Evolutionary conservation across 2,329 filamentous ascomycete genomes (phyloP), one percentile per base, ranked within the genome.

Genomic region (Hypomyces rosellus): DNA sequence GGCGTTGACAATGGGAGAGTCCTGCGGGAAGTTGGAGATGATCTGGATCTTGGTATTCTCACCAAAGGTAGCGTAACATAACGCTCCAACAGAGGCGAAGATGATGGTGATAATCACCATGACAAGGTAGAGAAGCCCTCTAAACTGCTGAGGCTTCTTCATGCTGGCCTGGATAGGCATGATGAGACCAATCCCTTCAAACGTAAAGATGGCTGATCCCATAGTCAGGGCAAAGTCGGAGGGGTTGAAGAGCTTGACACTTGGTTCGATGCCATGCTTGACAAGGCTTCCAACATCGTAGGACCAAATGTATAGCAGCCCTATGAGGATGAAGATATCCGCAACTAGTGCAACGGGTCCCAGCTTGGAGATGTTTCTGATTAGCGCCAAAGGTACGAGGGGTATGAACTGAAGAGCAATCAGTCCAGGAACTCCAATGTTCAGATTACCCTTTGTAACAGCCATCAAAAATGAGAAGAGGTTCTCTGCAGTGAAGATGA

Each of bases 401-500:
- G 83, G 66, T 18, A 84, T 58, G 43, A 87, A 70, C 65, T 89
- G 85, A 1, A 87, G 64, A 9, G 78, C 77, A 57, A 90, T 89
- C 41, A 90, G 73, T 8, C 72, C 68, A 5, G 65, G 59, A 13
- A 70, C 68, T 5, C 74, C 76, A 1, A 82, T 74, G 1, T 76
- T 76, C 20, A 71, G 66, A 3, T 67, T 61, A 34, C 74, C 72
- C 4, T 70, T 63, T 1, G 75, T 71, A 34, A 89, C 78, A 2
- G 86, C 86, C 30, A 79, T 69, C 20, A 85, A 68, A 66, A 90
- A 88, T 0, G 84, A 80, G 37, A 75, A 75, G 16, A 88, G 66
- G 60, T 90, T 90, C 63, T 90, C 85, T 0, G 86, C 86, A 0
- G 84, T 85, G 60, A 90, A 90, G 48, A 90, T 87, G 46, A 89